Evolutionary conservation across 73 alveolate genomes (phyloP).

Genomic region (Durusdinium trenchii): DNA sequence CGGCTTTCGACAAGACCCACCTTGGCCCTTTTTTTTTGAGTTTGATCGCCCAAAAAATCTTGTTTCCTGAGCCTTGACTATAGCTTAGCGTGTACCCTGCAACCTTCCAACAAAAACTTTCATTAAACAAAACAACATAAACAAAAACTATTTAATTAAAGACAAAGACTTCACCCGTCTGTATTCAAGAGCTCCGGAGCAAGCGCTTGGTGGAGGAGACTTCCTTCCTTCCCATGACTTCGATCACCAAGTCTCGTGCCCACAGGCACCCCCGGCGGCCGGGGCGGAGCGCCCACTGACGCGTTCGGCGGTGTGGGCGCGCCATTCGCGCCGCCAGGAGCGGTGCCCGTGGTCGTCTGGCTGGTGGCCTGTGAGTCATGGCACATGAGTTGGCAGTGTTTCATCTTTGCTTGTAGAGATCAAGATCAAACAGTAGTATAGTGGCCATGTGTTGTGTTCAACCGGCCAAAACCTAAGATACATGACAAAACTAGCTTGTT

Average conservation of each 20-base stretch:
- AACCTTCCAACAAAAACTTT: background rate
- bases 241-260: background rate
- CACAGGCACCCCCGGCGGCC: constrained; percentile 20
- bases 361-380: too few species aligned
- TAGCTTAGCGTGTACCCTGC: background rate
- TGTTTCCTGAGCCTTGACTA: background rate
- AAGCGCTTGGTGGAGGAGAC: too few species aligned
- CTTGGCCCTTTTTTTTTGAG: too few species aligned
- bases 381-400: too few species aligned
- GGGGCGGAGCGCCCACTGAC: background rate
- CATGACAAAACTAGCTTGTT: too few species aligned
- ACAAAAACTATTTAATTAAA: background rate
- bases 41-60: too few species aligned
- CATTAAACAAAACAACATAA: background rate
- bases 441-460: too few species aligned
- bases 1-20: too few species aligned
- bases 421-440: too few species aligned
- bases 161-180: background rate
- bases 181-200: background rate
- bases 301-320: background rate
- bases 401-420: too few species aligned
- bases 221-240: too few species aligned
- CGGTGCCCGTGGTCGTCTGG: background rate
- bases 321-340: background rate
- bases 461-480: too few species aligned